Base-by-base conservation (phyloP, 2,329 filamentous ascomycete genomes). In the Ilyonectria mors-panacis region DNA sequence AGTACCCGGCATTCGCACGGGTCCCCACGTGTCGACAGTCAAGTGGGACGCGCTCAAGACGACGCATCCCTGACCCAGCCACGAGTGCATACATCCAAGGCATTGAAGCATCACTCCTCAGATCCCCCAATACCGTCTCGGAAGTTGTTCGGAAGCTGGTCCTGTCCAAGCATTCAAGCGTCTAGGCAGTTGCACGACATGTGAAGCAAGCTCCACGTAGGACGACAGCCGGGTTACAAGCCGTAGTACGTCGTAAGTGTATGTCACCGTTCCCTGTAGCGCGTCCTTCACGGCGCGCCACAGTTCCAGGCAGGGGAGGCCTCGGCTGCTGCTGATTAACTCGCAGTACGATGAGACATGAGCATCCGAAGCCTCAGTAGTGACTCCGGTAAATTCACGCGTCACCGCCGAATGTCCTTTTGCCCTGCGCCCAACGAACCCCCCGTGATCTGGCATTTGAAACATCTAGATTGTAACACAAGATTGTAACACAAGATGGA, bases 1-100 rank as follows among this genome's bases (percentile, higher is more conserved):
- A 47, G 23, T 35, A 19, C 39, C 39, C 50, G 17, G 47, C 42
- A n/a, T 42, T 42, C 15, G 44, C 45, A 45, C 56, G 54, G 47
- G 44, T 53, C 42, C 65, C 65, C 65, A 68, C 65, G 65, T 68
- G 65, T 68, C 65, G 53, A 48, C 44, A 42, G 57, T 57, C 65
- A 65, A 68, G 65, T 68, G 65, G 65, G 65, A 68, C 65, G 57
- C 44, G 39, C 15, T n/a, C 37, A 12, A 33, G 21, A 56, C 42
- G 53, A 37, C 33, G 50, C 48, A 67, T 64, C 59, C 65, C 60
- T 56, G 59, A 48, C 48, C 37, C 37, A 47, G 17, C 59, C 59
- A 57, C 54, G 62, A 47, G 45, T 50, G 15, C 30, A 51, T 42
- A 42, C 63, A 47, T 57, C 37, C 23, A 35, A 56, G 37, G 53